Evolutionary conservation across 2,329 filamentous ascomycete species (phyloP).

Genomic region (Scleromitrula shiraiana): DNA sequence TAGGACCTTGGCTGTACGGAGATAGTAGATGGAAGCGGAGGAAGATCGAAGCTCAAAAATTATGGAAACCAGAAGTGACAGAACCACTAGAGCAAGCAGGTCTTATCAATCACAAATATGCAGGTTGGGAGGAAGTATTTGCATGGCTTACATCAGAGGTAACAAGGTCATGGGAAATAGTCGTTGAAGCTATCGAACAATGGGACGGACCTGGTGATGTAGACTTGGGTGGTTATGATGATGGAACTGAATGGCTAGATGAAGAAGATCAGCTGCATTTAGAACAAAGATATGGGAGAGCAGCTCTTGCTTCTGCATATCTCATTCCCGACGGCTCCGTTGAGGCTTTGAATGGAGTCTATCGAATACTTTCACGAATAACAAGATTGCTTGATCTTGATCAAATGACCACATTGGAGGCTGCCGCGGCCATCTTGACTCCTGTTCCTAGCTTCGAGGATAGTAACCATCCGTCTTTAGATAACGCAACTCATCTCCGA

Average conservation of each 20-base stretch:
- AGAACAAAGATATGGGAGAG: conserved; percentile 56
- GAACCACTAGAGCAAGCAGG: conserved; percentile 20
- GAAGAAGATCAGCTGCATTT: conserved; percentile 53
- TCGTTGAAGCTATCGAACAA: conserved; percentile 55
- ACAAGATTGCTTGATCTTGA: conserved; percentile 53
- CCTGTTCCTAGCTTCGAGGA: conserved; percentile 32
- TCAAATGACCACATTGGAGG: conserved; percentile 43
- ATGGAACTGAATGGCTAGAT: conserved; percentile 45
- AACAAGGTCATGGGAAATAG: conserved; percentile 50
- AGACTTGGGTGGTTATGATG: conserved; percentile 54
- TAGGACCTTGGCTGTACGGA: conserved; percentile 68
- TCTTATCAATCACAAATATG: conserved; percentile 34
- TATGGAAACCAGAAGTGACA: conserved; percentile 11
- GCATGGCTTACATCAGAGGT: conserved; percentile 59
- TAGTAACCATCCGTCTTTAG: conserved; percentile 31
- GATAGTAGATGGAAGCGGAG: conserved; percentile 48
- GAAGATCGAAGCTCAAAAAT: conserved; percentile 26
- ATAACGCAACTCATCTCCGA: conserved; percentile 39
- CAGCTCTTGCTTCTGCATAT: conserved; percentile 61
- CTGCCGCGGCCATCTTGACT: conserved; percentile 39
- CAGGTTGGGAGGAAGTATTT: conserved; percentile 62
- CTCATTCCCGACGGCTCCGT: conserved; percentile 51
- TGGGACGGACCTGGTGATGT: conserved; percentile 69
- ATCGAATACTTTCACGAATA: conserved; percentile 52
- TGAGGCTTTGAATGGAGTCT: conserved; percentile 51